phyloP scores from a whole-genome alignment of 139 green algal genomes.

The Nannochloris sp. region DNA sequence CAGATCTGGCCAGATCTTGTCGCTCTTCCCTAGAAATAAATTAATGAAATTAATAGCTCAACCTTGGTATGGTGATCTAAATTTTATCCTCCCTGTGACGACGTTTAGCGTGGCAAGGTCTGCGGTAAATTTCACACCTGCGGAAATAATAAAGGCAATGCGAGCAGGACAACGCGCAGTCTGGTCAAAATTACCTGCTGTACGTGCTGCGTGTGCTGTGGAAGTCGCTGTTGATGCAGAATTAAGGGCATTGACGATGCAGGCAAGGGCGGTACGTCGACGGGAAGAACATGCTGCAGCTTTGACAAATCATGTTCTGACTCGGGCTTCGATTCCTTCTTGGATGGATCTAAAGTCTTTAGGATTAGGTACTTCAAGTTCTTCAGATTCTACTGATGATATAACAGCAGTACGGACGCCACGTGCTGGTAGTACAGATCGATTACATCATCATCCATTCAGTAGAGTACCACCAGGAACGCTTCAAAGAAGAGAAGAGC shows the following conservation, averaged over 20 bases:
- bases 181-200: conserved; percentile 73
- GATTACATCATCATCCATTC: too few species aligned
- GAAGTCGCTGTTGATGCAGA: conserved; percentile 73
- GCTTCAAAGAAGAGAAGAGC: too few species aligned
- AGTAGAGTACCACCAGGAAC: too few species aligned
- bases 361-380: neutral
- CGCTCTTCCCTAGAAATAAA: conserved; percentile 57
- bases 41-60: conserved; percentile 78
- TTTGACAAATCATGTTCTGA: neutral
- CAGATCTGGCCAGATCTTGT: conserved; percentile 63
- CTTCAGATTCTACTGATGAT: too few species aligned
- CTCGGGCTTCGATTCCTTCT: conserved; percentile 8
- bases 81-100: conserved; percentile 64
- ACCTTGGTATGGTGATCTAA: conserved; percentile 86
- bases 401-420: too few species aligned
- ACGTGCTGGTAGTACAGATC: too few species aligned
- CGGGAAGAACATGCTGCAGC: neutral
- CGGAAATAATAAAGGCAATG: conserved; percentile 62
- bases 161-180: conserved; percentile 58
- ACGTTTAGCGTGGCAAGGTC: neutral
- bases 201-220: conserved; percentile 77
- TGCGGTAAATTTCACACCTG: conserved; percentile 30
- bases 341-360: conserved; percentile 20
- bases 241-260: conserved; percentile 32
- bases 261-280: neutral